Evolutionary conservation across 345 rosid species (phyloP), one percentile per base, ranked within the genome.

Genomic region (Lepidium didymum): DNA sequence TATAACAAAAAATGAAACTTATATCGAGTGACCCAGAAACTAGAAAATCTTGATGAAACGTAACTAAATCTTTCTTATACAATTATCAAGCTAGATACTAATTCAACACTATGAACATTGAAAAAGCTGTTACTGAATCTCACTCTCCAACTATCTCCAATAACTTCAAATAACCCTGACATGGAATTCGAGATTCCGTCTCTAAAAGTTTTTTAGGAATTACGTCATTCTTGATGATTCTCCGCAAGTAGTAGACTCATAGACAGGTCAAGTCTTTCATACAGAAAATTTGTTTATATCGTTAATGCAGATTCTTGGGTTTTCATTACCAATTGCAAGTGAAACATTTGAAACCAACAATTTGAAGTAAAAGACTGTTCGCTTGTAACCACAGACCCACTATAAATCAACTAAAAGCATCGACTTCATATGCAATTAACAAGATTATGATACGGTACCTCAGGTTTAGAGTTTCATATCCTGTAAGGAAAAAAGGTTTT

Each of bases 381-480:
- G n/a, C n/a, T n/a, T n/a, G n/a, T n/a, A n/a, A n/a, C 14, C 55
- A 29, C 27, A 51, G 36, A 27, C 36, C 8, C 56, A 12, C 15
- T 51, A 13, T 13, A 51, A 51, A 16, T 25, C 6, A 51, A 4
- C 7, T 27, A 40, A 64, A 64, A 13, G 45, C 11, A 52, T 14
- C 1, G 8, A 45, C 41, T 33, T 53, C 11, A 50, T 38, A 52
- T 37, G 51, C 70, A 55, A 44, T 43, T 6, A 57, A n/a, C 47
- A 49, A 69, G 37, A 21, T 58, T n/a, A 36, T 5, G 18, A 16
- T 43, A 31, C 4, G 2, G 65, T 69, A 87, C 98, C 96, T 87
- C 50, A 87, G 79, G 72, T 87, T 85, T 46, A 93, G 96, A 77
- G 96, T 85, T 75, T 86, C 93, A 71, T 67, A 92, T 60, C 96